phyloP scores from a whole-genome alignment of 176 grass and related monocot genomes.

The Ensete glaucum region DNA sequence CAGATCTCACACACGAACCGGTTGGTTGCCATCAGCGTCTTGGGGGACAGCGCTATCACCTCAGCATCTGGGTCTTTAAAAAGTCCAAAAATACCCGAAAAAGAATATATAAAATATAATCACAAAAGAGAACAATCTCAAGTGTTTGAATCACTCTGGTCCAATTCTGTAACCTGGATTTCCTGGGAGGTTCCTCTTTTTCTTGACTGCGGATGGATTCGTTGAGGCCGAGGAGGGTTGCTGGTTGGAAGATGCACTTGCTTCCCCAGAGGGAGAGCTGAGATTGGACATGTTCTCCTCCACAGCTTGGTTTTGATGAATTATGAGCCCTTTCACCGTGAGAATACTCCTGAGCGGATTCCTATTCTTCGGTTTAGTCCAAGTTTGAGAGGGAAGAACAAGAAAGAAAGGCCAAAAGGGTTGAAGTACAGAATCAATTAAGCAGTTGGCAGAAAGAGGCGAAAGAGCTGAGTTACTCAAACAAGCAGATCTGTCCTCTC shows the following conservation, averaged over 20 bases:
- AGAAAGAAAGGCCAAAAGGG: too few relatives aligned
- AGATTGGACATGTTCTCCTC: conserved; percentile 97
- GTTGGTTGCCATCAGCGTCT: conserved; percentile 12
- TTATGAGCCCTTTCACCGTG: conserved; percentile 52
- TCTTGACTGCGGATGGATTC: conserved; percentile 50
- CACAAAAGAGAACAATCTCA: too few relatives aligned
- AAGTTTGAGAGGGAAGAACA: too few relatives aligned
- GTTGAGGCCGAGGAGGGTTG: conserved; percentile 38
- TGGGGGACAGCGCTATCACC: conserved; percentile 9
- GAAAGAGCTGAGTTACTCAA: too few relatives aligned
- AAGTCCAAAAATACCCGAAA: too few relatives aligned
- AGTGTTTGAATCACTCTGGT: too few relatives aligned
- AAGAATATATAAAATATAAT: too few relatives aligned
- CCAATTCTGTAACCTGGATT: conserved; percentile 54
- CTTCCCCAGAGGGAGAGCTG: conserved; percentile 81
- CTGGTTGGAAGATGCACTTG: conserved; percentile 67
- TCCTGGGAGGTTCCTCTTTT: conserved; percentile 83
- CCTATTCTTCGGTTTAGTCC: too few relatives aligned
- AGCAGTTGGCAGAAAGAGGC: too few relatives aligned
- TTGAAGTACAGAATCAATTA: too few relatives aligned
- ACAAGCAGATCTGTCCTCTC: too few relatives aligned
- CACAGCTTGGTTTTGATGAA: conserved; percentile 4
- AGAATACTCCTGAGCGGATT: too few relatives aligned
- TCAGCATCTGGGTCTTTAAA: conserved; percentile 2
- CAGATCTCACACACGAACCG: conserved; percentile 15